Evolutionary conservation across 176 grass and related monocot genomes (phyloP).

Genomic region (Oryza punctata): DNA sequence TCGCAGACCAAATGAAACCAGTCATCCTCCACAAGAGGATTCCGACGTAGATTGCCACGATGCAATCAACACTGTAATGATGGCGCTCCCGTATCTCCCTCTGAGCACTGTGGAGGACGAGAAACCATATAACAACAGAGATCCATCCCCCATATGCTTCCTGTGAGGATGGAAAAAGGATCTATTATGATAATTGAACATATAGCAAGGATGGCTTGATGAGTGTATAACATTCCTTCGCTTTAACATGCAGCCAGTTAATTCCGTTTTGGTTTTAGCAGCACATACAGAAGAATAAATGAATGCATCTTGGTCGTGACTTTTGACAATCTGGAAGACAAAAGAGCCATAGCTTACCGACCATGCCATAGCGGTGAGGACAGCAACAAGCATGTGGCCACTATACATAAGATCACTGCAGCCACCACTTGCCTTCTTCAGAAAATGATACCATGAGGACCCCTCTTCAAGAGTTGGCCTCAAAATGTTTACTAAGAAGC

Average conservation of each 20-base stretch:
- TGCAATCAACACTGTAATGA: constrained; percentile 79
- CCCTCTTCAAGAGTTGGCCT: constrained; percentile 81
- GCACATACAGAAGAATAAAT: background rate
- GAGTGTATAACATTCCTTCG: background rate
- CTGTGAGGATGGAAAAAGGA: constrained; percentile 27
- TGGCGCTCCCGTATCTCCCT: constrained; percentile 83
- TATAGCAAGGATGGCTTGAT: background rate
- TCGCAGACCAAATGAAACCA: constrained; percentile 71
- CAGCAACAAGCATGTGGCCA: constrained; percentile 92
- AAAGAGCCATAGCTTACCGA: constrained; percentile 52
- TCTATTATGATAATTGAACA: background rate
- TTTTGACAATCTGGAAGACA: background rate
- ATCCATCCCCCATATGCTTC: constrained; percentile 97
- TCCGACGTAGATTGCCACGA: constrained; percentile 87
- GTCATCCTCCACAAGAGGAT: constrained; percentile 85
- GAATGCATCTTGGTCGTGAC: background rate
- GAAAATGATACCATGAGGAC: constrained; percentile 76
- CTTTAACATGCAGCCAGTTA: background rate
- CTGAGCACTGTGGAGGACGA: constrained; percentile 80
- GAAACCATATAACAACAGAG: constrained; percentile 72
- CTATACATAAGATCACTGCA: constrained; percentile 97
- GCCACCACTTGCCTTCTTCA: constrained; percentile 89
- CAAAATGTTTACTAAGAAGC: constrained; percentile 81
- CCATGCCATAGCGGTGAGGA: constrained; percentile 97
- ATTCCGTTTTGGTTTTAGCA: background rate